Base-by-base conservation (phyloP, 352 stramenopile genomes). In the Phytophthora podocarpi region DNA sequence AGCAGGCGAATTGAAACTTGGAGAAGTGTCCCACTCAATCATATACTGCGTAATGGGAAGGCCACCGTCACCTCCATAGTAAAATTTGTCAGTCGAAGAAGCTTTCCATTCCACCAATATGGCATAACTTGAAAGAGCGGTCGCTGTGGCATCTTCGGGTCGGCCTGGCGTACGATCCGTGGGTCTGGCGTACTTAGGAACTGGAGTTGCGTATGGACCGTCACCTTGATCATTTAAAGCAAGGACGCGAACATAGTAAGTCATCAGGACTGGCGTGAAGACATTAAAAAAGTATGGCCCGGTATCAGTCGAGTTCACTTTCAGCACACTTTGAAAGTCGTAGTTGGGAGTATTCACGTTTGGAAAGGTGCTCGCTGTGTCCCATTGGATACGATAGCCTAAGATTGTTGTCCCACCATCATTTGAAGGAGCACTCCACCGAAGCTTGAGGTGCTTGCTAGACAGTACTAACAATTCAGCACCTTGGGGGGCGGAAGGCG, bases 1-100 rank as follows among this genome's bases (percentile, higher is more conserved):
- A 35, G 91, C 80, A 12, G 96, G 93, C 0, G 91, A 96, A 41
- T 96, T 89, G 70, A 98, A 98, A 21, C 84, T 76, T 16, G 59
- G 57, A 28, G 85, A 93, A 35, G 54, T 83, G 46, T 98, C 93
- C 97, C 97, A 99, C 59, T 99, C 96, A 18, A 99, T 74, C 68
- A 98, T 89, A 70, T 99, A 99, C 51, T 97, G 84, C 21, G 93
- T 96, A 37, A 98, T 97, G 5, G 89, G 74, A 20, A 95, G 76
- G 4, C 96, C 97, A 3, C 95, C 96, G 62, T 97, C 78, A 4
- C 95, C 95, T 6, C 93, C 91, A 64, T 95, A 99, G 24, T 88
- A 90, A 5, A 79, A 70, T 46, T 95, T 87, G 24, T 93, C 71
- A 5, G 74, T 70, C 12, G 88, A 90, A 23, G 96, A 96, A 36